Base-by-base conservation (phyloP, 2,329 filamentous ascomycete species). In the Furcasterigmium furcatum region DNA sequence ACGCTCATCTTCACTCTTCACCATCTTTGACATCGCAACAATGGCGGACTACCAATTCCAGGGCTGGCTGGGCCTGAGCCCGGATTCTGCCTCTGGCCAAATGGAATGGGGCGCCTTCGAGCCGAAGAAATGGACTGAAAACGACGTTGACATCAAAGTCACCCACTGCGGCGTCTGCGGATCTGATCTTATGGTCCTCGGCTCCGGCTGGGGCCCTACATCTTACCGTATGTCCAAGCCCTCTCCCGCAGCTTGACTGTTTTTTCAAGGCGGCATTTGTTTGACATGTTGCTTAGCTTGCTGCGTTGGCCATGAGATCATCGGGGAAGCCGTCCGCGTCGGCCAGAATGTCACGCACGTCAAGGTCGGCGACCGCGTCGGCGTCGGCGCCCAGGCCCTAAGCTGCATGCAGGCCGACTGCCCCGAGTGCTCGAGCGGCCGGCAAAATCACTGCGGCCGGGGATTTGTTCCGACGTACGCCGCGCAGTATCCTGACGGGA, bases 81-180 rank as follows among this genome's bases (percentile, higher is more conserved):
- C 63, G 10, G 62, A 64, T 3, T 59, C 71, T 18, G 64, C 59
- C 50, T 58, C 77, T 9, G 76, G 75, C 45, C 76, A 78, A 41
- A 78, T 80, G 76, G 58, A 67, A 20, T 79, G 76, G 76, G 66
- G 65, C 38, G 65, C 76, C 48, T 85, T 76, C 45, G 70, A 81
- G 60, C 80, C 81, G 25, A 87, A 86, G 69, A 62, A 66, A 9
- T 86, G 80, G 76, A 76, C 82, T 43, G 82, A 86, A 59, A 77
- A 71, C 20, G 81, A 86, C 53, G 64, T 87, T 43, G 83, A 87
- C 56, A 82, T 87, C 55, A 71, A 77, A 56, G 67, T 87, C 52
- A 77, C 79, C 4, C 81, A 85, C 66, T 85, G 80, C 56, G 82
- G 83, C 50, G 75, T 87, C 52, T 87, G 83, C 58, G 82, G 80